Conservation (phyloP, 164 flowering plant species). For the Macadamia tetraphylla region DNA sequence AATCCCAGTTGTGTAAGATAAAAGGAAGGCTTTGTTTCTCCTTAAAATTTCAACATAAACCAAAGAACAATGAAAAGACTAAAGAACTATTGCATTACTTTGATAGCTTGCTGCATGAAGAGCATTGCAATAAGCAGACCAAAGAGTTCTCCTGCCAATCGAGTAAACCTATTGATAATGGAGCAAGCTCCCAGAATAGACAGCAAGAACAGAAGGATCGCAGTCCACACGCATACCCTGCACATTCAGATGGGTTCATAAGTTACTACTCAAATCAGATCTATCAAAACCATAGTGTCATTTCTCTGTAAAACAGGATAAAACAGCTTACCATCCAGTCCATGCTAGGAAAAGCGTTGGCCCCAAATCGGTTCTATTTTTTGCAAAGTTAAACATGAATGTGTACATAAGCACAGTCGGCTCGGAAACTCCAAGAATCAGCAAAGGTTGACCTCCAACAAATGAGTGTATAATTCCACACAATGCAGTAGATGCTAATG, state of each 20-base stretch:
- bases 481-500: constrained; percentile 85
- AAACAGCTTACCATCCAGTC: constrained; percentile 76
- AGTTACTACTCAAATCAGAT: background rate
- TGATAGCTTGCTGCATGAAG: constrained; percentile 93
- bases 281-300: background rate
- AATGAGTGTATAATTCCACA: constrained; percentile 95
- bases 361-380: constrained; percentile 79
- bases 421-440: constrained; percentile 96
- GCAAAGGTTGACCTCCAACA: constrained; percentile 92
- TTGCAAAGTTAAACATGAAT: constrained; percentile 90
- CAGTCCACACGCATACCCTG: constrained; percentile 97
- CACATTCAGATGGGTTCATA: background rate
- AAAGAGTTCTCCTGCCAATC: constrained; percentile 85
- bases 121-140: constrained; percentile 90
- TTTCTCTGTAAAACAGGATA: background rate
- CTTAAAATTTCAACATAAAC: background rate
- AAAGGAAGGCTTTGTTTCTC: background rate
- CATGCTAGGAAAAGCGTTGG: constrained; percentile 80
- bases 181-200: constrained; percentile 85
- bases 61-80: background rate
- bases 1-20: background rate
- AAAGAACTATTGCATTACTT: constrained; percentile 31
- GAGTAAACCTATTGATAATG: constrained; percentile 84
- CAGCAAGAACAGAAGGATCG: constrained; percentile 57
- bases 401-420: constrained; percentile 99